A percentile compares a stretch with the other conserved stretches of the same genome.
These are phyloP conservation scores for Beauveria bassiana DNA, from an alignment of 2,329 filamentous ascomycete genomes.

Conservation along the genomic window DNA sequence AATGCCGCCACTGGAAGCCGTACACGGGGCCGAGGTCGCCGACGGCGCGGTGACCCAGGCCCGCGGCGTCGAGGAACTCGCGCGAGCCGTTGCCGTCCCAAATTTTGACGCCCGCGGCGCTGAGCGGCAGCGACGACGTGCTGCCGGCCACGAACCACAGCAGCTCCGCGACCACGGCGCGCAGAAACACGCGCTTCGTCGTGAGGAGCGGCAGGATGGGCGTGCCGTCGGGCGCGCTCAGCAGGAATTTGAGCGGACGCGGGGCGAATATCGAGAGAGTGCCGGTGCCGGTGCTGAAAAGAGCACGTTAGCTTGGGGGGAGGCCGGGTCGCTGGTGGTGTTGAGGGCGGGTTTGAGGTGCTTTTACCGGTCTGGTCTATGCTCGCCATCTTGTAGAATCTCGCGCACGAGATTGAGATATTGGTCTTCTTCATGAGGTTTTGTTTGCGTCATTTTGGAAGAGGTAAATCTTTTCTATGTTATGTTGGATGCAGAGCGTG, in stretches of 20 bases:
- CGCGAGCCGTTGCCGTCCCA: conserved; percentile 97
- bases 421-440: conserved; percentile 77
- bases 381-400: conserved; percentile 76
- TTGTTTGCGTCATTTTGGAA: conserved; percentile 3
- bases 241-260: conserved; percentile 74
- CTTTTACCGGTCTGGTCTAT: conserved; percentile 71
- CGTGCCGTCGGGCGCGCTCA: conserved; percentile 48
- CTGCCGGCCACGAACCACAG: conserved; percentile 89
- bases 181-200: conserved; percentile 91
- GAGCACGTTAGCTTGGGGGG: not conserved
- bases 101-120: conserved; percentile 80
- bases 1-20: conserved; percentile 98
- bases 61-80: conserved; percentile 79
- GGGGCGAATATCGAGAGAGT: conserved; percentile 87
- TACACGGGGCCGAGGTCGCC: conserved; percentile 95
- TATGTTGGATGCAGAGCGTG: not conserved
- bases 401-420: conserved; percentile 84
- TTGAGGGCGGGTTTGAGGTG: not conserved
- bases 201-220: conserved; percentile 87
- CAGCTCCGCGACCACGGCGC: conserved; percentile 83
- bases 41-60: conserved; percentile 70
- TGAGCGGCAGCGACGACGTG: conserved; percentile 72
- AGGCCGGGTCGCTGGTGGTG: not conserved
- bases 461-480: not conserved
- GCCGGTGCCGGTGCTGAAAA: conserved; percentile 77